Evolutionary conservation across 2,329 filamentous ascomycete genomes (phyloP), one percentile per base, ranked within the genome.

Genomic region (Fonsecaea nubica): DNA sequence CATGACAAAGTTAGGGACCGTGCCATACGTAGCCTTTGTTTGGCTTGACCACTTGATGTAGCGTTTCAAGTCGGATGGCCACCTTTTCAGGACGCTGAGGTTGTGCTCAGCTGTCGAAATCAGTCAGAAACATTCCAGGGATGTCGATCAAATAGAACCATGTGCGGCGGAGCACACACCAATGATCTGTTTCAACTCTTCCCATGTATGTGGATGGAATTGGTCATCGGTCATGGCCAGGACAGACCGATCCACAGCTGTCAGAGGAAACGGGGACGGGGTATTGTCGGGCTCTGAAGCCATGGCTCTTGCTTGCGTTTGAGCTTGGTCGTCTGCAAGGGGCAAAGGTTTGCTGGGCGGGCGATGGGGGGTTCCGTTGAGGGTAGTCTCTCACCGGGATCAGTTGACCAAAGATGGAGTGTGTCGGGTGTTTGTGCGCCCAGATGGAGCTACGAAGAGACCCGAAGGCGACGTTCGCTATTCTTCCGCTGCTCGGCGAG

Each of bases 21-120:
- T 81, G 58, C 86, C 86, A 74, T 87, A 87, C 45, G 80, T 73
- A n/a, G 76, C 74, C 71, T 87, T 87, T 48, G 82, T 85, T 40
- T 83, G 77, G 48, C 78, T 77, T 2, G 83, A 84, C 86, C 87
- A 89, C 36, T 80, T 79, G n/a, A 88, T 80, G 73, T 89, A 89
- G 61, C 84, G 82, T 74, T 81, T 80, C 15, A 88, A 78, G 70
- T 87, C 83, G 68, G 84, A 86, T 25, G 87, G 87, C 75, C 82
- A 83, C 70, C 87, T 84, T 73, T 85, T 87, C 10, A 89, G 78
- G 38, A 82, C 77, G 66, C 83, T 82, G 63, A 89, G 84, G 65
- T 82, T 80, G 72, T 86, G 85, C 42, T 79, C 78, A 18, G 78
- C 78, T 83, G 71, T 63, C 15, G 57, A 58, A 57, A 66, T 56